Conservation (phyloP, 2,329 filamentous ascomycete species). For the Ilyonectria destructans region DNA sequence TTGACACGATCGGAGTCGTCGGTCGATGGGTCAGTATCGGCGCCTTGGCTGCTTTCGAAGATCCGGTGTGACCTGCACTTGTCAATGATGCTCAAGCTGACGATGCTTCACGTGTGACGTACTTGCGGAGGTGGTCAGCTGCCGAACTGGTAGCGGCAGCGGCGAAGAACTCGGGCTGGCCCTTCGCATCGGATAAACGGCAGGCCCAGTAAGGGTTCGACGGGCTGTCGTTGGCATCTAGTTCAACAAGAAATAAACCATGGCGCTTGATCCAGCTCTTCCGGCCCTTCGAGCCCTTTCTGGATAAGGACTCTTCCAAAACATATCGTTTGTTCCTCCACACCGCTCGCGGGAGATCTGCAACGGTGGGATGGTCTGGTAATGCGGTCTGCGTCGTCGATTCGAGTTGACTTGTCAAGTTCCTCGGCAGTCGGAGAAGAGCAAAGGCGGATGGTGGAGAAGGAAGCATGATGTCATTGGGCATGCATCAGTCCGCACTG, state of each 20-base stretch:
- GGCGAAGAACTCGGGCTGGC: too few species aligned
- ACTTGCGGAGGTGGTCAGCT: too few species aligned
- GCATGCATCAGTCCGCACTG: background rate
- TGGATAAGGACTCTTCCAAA: constrained; percentile 9
- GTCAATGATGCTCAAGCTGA: too few species aligned
- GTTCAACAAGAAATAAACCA: constrained; percentile 11
- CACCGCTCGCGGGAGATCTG: constrained; percentile 5
- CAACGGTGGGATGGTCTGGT: background rate
- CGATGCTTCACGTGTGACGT: too few species aligned
- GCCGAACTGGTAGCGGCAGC: too few species aligned
- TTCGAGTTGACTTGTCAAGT: constrained; percentile 5
- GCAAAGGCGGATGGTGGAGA: background rate
- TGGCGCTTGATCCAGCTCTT: constrained; percentile 6
- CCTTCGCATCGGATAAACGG: too few species aligned
- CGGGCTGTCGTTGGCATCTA: background rate
- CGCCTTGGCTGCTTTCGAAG: too few species aligned
- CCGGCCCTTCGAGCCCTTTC: background rate
- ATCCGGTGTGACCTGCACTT: too few species aligned
- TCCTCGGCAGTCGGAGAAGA: constrained; percentile 2
- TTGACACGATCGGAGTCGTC: too few species aligned
- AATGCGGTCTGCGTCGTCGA: background rate
- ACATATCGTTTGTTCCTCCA: constrained; percentile 13
- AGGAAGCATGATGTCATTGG: constrained; percentile 4
- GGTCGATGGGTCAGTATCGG: too few species aligned
- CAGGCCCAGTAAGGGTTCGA: too few species aligned